Evolutionary conservation across 176 grass and related monocot genomes (phyloP).

Genomic region (Alopecurus myosuroides): DNA sequence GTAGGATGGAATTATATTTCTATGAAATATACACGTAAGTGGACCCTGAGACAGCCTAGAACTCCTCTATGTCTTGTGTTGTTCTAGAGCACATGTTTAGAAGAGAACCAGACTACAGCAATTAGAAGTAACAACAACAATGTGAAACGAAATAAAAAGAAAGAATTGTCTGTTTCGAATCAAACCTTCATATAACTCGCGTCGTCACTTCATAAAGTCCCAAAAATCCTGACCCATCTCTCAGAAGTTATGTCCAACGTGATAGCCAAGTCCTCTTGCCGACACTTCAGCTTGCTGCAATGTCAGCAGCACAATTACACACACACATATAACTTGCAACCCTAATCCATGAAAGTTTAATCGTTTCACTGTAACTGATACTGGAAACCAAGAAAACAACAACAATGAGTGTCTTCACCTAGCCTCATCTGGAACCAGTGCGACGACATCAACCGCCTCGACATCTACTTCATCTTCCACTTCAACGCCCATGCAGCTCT

Average conservation of each 20-base stretch:
- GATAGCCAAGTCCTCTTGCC: constrained; percentile 68
- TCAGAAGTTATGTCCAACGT: constrained; percentile 85
- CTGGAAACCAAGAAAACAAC: constrained; percentile 87
- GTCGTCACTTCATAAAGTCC: constrained; percentile 86
- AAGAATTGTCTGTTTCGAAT: constrained; percentile 74
- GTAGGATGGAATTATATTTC: too few species aligned
- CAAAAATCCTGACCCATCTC: constrained; percentile 99
- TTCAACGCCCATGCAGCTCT: too few species aligned
- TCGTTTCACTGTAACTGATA: constrained; percentile 67
- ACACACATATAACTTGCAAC: background rate
- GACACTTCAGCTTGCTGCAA: constrained; percentile 90
- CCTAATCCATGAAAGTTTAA: background rate
- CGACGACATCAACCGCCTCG: too few species aligned
- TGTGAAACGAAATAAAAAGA: background rate
- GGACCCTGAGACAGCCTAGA: too few species aligned
- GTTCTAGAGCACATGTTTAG: background rate
- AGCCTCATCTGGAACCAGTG: too few species aligned
- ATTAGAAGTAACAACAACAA: background rate
- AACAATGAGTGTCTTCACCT: constrained; percentile 84
- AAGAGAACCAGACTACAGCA: background rate
- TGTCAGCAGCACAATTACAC: constrained; percentile 9
- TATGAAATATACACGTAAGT: too few species aligned
- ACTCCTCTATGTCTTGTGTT: too few species aligned
- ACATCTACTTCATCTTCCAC: too few species aligned
- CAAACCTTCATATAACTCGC: constrained; percentile 83